phyloP scores from a whole-genome alignment of 2,329 filamentous ascomycete species.

The Beauveria caledonica region DNA sequence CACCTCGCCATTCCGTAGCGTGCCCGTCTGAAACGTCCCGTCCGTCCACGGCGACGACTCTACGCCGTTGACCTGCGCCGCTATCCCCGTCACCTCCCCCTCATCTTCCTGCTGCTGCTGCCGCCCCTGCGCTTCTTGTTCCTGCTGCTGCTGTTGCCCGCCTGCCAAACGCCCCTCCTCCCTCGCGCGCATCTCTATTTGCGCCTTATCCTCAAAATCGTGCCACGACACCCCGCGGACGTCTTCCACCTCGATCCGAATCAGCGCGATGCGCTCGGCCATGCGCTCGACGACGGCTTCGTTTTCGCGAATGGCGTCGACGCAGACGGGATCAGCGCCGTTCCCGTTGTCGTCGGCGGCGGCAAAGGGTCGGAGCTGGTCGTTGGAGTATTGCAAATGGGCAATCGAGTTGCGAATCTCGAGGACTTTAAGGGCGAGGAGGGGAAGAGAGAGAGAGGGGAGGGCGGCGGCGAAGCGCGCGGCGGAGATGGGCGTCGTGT shows the following conservation, averaged over 20 bases:
- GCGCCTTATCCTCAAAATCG: conserved; percentile 43
- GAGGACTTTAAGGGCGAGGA: conserved; percentile 65
- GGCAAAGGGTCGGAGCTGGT: conserved; percentile 62
- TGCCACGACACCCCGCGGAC: conserved; percentile 46
- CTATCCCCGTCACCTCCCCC: neutral
- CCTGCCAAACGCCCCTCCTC: neutral
- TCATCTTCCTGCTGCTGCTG: neutral
- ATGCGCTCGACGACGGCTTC: conserved; percentile 59
- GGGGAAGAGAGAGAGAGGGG: conserved; percentile 54
- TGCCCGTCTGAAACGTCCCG: conserved; percentile 55
- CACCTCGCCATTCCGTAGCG: conserved; percentile 42
- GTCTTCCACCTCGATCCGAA: conserved; percentile 55
- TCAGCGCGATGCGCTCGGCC: conserved; percentile 54
- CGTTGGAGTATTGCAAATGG: conserved; percentile 67
- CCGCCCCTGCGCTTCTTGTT: neutral
- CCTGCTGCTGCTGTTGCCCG: neutral
- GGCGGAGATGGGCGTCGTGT: conserved; percentile 52
- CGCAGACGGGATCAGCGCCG: conserved; percentile 39
- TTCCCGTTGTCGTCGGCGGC: conserved; percentile 29
- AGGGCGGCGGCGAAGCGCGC: conserved; percentile 60
- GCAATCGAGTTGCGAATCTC: conserved; percentile 68
- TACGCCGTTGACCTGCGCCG: neutral
- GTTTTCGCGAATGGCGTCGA: conserved; percentile 68
- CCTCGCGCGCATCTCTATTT: conserved; percentile 16
- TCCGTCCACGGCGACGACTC: conserved; percentile 47